Evolutionary conservation across 441 rosid genomes (phyloP), one percentile per base, ranked within the genome.

Genomic region (Theobroma grandiflorum): DNA sequence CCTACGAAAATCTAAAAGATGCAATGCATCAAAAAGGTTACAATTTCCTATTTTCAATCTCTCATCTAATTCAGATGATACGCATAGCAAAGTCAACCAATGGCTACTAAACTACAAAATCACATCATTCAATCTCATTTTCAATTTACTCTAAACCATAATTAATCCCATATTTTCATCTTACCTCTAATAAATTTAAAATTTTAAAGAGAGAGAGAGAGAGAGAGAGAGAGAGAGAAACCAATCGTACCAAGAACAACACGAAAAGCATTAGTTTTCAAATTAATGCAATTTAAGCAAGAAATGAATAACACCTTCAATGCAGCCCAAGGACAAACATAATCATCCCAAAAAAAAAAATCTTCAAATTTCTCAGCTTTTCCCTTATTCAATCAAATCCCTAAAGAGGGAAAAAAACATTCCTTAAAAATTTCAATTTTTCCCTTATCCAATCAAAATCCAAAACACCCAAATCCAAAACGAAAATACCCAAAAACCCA

Each of bases 291-390:
- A 50, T 71, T 52, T 52, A 53, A 49, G 42, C 20, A 37, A 72
- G 2, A 57, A 73, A 18, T 53, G 9, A 74, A 74, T n/a, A 31
- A 61, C 42, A 14, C 20, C 58, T 6, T 61, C 77, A 74, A 75
- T 61, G 68, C 69, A 75, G 78, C 78, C 16, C 4, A 58, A 14
- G 15, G 38, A 33, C 63, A 37, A 15, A 18, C 4, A 42, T 9
- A 74, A 74, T 58, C 35, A 22, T 42, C 50, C 33, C 8, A 52
- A 50, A 42, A n/a, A 2, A 31, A 40, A 35, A 71, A 72, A 61
- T 14, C n/a, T 61, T 53, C 37, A 63, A 52, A 81, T 57, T 18
- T 42, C 11, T 42, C 18, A 31, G 53, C 22, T 16, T 63, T 40
- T 42, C 73, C 47, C 33, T 37, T 20, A 31, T 61, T 38, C 26